Evolutionary conservation across 208 protist species (phyloP).

Genomic region (Crithidia fasciculata): DNA sequence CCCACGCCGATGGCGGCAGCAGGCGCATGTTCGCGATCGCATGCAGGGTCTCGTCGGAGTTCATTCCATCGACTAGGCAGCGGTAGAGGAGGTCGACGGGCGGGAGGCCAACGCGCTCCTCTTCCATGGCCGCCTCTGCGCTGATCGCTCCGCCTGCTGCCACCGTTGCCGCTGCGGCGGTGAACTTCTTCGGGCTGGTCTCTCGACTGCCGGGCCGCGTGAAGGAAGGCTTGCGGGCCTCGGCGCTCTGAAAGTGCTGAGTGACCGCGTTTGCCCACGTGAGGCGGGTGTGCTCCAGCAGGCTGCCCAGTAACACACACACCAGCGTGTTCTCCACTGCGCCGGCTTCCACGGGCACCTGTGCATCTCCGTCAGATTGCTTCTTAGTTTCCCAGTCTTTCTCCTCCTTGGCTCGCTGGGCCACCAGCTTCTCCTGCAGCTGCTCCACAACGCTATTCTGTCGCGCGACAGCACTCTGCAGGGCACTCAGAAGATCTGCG

Average conservation of each 20-base stretch:
- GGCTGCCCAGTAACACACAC: slow-evolving; percentile 44
- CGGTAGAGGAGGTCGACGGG: slow-evolving; percentile 59
- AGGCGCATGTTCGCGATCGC: slow-evolving; percentile 21
- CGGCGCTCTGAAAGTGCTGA: slow-evolving; percentile 33
- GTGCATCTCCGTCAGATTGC: not conserved
- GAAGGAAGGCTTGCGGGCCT: slow-evolving; percentile 28
- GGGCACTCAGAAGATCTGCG: slow-evolving; percentile 31
- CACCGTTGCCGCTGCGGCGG: not conserved
- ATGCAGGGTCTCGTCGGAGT: slow-evolving; percentile 28
- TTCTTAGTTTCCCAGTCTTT: slow-evolving; percentile 25
- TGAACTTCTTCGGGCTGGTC: slow-evolving; percentile 5
- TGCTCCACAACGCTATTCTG: slow-evolving; percentile 45
- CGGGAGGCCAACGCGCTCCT: slow-evolving; percentile 45
- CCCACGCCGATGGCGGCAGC: slow-evolving; percentile 26
- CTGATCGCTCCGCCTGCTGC: slow-evolving; percentile 12
- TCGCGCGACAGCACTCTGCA: slow-evolving; percentile 49
- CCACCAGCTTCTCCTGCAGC: slow-evolving; percentile 31
- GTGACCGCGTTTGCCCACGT: slow-evolving; percentile 56
- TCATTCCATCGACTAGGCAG: slow-evolving; percentile 70
- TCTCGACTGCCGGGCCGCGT: slow-evolving; percentile 7
- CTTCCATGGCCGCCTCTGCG: slow-evolving; percentile 20
- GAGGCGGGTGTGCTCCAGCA: slow-evolving; percentile 48
- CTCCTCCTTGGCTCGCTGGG: slow-evolving; percentile 31
- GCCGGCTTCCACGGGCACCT: not conserved
- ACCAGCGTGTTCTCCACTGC: slow-evolving; percentile 46